Percentiles rank a stretch among this genome's conserved stretches.
Evolutionary conservation across 306 rosid species (phyloP).

Genomic region (Canavalia gladiata): DNA sequence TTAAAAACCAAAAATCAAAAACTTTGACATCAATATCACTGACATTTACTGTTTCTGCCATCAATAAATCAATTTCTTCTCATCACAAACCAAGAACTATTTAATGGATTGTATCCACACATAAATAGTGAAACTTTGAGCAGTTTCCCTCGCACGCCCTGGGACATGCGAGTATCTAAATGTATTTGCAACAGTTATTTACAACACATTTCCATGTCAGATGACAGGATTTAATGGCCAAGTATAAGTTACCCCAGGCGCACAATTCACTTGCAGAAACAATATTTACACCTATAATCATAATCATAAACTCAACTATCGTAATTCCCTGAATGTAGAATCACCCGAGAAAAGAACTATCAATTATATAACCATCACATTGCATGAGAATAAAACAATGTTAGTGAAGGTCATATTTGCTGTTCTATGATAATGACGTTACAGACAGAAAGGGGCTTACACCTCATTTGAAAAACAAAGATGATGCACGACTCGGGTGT

Average conservation of each 20-base stretch:
- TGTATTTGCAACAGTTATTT: constrained; percentile 30
- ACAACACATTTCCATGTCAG: constrained; percentile 37
- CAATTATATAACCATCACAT: constrained; percentile 57
- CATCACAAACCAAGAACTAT: not conserved
- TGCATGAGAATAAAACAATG: constrained; percentile 50
- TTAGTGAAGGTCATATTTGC: constrained; percentile 56
- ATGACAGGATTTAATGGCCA: constrained; percentile 6
- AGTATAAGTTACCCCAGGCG: constrained; percentile 34
- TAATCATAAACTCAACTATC: constrained; percentile 25
- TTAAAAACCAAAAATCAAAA: too few species aligned
- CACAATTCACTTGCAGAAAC: constrained; percentile 43
- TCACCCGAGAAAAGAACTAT: constrained; percentile 18
- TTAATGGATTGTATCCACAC: not conserved
- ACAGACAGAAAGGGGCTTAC: constrained; percentile 50
- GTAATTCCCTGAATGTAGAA: constrained; percentile 40
- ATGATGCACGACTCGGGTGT: constrained; percentile 49
- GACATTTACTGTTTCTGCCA: not conserved
- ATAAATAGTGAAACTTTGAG: not conserved
- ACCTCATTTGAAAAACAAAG: constrained; percentile 15
- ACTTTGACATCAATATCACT: not conserved
- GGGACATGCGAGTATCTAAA: not conserved
- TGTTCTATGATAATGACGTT: constrained; percentile 52
- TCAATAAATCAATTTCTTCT: not conserved
- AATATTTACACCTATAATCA: constrained; percentile 44
- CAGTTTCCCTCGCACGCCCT: not conserved